These are phyloP conservation scores for Micractinium sp. DNA, from an alignment of 139 green algal genomes.

Conservation along the genomic window DNA sequence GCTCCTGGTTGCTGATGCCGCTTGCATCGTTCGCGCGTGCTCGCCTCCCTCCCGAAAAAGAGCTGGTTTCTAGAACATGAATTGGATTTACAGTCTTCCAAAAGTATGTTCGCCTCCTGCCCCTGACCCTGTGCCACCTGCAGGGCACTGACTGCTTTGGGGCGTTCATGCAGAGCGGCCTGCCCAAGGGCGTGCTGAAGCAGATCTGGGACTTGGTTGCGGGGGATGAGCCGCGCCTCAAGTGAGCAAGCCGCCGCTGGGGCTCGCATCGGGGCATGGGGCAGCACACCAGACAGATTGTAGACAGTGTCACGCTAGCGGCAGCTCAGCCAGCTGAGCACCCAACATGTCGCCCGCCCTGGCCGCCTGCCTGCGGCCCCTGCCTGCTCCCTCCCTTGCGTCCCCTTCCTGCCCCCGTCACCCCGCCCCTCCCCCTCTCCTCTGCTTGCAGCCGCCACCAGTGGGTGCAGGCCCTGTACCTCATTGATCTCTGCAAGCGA, in stretches of 20 bases:
- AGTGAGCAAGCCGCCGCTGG: neutral
- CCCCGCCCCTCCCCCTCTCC: neutral
- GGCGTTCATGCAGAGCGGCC: conserved; percentile 80
- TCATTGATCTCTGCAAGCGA: conserved; percentile 75
- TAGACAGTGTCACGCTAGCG: too few species aligned
- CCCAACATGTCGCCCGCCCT: too few species aligned
- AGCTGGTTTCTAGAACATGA: too few species aligned
- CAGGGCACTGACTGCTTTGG: conserved; percentile 84
- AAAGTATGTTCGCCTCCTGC: neutral
- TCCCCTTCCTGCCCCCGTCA: neutral
- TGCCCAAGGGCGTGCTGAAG: conserved; percentile 77
- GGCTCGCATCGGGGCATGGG: neutral
- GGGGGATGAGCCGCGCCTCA: conserved; percentile 66
- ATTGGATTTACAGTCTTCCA: too few species aligned
- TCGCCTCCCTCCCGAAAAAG: too few species aligned
- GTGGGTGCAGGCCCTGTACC: conserved; percentile 78
- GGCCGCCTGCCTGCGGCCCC: neutral
- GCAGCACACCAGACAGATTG: too few species aligned
- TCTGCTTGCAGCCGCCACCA: conserved; percentile 49
- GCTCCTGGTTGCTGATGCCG: neutral
- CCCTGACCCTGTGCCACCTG: neutral
- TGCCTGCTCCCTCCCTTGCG: neutral
- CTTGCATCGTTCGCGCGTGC: neutral
- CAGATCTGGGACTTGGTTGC: conserved; percentile 77
- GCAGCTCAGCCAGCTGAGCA: too few species aligned